Base-by-base conservation (phyloP, 2,329 filamentous ascomycete genomes). In the Botrytis byssoidea region DNA sequence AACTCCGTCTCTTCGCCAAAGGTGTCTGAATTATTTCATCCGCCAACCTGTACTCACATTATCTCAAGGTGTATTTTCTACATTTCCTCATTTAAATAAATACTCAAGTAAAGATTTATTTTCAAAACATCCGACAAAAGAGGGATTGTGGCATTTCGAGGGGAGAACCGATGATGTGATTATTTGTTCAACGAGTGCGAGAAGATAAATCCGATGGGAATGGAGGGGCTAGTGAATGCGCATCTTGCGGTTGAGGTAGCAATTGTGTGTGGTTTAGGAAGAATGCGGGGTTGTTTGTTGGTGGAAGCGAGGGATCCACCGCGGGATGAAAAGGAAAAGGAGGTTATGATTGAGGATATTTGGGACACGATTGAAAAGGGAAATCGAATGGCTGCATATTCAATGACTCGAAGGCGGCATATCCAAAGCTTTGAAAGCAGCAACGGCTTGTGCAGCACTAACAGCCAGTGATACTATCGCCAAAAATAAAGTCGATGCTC, bases 181-280 rank as follows among this genome's bases (percentile, higher is more conserved):
- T 48, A 83, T 85, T 0, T 78, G 85, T 32, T 82, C 80, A 25
- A 85, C 83, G 63, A 85, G 84, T 3, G 83, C 85, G 71, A 86
- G 71, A 86, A 85, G 73, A 79, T 84, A 57, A 84, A 85, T 59
- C 84, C 85, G 0, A 75, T 83, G 1, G 81, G 80, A 0, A 65
- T 66, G 60, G 61, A 72, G 29, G 22, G 32, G n/a, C 12, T 59
- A 3, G 4, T 72, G 10, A 65, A 48, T 55, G 32, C 37, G 1
- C 32, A 65, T 57, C 60, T 61, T 40, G 3, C 8, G n/a, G 44
- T 72, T 10, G 14, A 5, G 14, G 29, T 6, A 9, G 60, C 70
- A 7, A 22, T 72, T 8, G 32, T 72, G 7, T 48, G 32, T 32
- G 46, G 70, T 32, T 44, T 32, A 14, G 60, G 70, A 18, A 44